Evolutionary conservation across 805 yeast genomes (phyloP).

Genomic region (Hanseniaspora opuntiae): DNA sequence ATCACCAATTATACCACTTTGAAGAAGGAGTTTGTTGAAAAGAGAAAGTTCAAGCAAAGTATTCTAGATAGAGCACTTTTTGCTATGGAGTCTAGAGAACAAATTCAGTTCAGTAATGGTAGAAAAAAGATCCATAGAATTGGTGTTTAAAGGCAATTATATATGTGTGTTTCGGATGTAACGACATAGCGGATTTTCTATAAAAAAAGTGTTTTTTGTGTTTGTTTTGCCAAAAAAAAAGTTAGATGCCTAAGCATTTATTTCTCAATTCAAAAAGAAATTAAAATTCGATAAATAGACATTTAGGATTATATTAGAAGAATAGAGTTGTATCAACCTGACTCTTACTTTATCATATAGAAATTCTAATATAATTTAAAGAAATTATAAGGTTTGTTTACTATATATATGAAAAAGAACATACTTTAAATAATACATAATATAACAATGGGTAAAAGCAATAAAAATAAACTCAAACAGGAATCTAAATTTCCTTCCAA

Average conservation of each 20-base stretch:
- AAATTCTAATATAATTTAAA: no score
- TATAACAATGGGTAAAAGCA: not conserved
- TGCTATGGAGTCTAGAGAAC: slow-evolving; percentile 73
- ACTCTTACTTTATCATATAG: no score
- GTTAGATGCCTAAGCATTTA: not conserved
- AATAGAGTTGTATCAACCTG: no score
- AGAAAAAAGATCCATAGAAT: slow-evolving; percentile 66
- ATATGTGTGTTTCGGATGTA: slow-evolving; percentile 1
- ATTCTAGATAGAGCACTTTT: slow-evolving; percentile 74
- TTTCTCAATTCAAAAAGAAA: not conserved
- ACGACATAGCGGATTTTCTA: not conserved
- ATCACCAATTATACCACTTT: slow-evolving; percentile 77
- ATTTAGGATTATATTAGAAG: not conserved
- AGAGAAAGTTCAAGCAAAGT: slow-evolving; percentile 45
- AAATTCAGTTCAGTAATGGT: slow-evolving; percentile 78
- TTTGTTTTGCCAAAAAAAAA: not conserved
- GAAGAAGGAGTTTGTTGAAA: slow-evolving; percentile 65
- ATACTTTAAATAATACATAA: not conserved
- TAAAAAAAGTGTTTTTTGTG: not conserved
- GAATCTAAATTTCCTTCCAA: slow-evolving; percentile 22
- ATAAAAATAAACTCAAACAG: not conserved
- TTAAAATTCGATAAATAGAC: not conserved
- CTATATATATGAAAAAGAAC: not conserved
- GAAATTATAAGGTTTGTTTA: no score
- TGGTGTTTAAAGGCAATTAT: slow-evolving; percentile 36